Base-by-base conservation (phyloP, 768 basidiomycete species). In the Leucocoprinus sp. region DNA sequence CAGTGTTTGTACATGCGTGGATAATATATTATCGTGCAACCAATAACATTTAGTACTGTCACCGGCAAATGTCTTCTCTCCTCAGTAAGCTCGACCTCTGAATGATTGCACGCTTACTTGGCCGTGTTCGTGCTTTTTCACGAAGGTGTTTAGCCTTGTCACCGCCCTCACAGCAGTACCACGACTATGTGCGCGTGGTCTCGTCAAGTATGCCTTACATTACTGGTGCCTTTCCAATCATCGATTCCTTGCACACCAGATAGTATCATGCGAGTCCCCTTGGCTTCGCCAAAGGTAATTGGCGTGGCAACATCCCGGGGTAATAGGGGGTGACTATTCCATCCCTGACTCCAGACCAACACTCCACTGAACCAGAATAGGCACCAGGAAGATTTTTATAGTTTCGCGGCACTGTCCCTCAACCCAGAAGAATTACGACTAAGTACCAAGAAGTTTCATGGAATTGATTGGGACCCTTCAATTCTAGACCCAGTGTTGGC, bases 301-400 rank as follows among this genome's bases (percentile, higher is more conserved):
- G 88, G 89, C 9, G 70, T 83, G 26, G 78, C 80, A 5, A 80
- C 74, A 47, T 84, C 84, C 17, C 74, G 90, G 35, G 89, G 89
- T 33, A 82, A 80, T 55, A 70, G 88, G 62, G 72, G 74, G 89
- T 84, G 57, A 23, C 54, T 51, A 38, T 23, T 37, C 39, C 35
- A 12, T 23, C 18, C 19, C 19, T n/a, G n/a, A n/a, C 19, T 19
- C 23, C 37, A 28, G 34, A 45, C 23, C 17, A 35, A 18, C n/a
- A 27, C 29, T 36, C 17, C 28, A 48, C 42, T 50, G 46, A 56
- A 49, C 44, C 43, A 46, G 42, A 40, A 9, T 55, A 93, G 91
- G 50, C 80, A 93, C 51, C 92, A 95, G 61, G 92, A 95, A 64
- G 93, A 96, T 56, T 88, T 85, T 51, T 77, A 85, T 57, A 70